Percentiles rank a stretch among this genome's conserved stretches.
Conservation (phyloP, 352 stramenopile genomes). For the Chrysophaeum taylorii region DNA sequence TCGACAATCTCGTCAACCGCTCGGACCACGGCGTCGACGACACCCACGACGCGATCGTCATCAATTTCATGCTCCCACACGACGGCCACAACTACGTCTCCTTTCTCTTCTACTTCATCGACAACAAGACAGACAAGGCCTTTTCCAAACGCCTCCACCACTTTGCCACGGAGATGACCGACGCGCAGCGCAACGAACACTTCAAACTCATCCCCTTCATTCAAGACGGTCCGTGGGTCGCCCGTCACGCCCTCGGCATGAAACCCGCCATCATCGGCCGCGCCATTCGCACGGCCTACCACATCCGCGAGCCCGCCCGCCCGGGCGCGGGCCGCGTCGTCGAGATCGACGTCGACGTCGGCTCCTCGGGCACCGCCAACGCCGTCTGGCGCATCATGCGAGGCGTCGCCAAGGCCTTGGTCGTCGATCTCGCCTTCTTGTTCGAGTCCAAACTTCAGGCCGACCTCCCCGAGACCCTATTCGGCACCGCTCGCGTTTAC, state of each 20-base stretch:
- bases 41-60: too few species aligned
- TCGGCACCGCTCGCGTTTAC: too few species aligned
- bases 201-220: conserved; percentile 96
- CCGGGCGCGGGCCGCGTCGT: conserved; percentile 75
- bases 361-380: conserved; percentile 71
- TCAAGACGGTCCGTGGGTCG: conserved; percentile 90
- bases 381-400: conserved; percentile 46
- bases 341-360: conserved; percentile 88
- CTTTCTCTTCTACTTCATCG: too few species aligned
- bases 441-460: conserved; percentile 46
- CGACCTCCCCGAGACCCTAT: conserved; percentile 44
- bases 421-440: conserved; percentile 57
- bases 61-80: too few species aligned
- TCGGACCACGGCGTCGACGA: too few species aligned
- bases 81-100: too few species aligned
- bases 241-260: conserved; percentile 81
- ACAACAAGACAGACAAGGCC: too few species aligned
- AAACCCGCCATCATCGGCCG: conserved; percentile 84
- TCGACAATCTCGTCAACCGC: too few species aligned
- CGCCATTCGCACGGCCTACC: conserved; percentile 7
- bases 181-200: conserved; percentile 81
- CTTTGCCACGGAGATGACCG: too few species aligned
- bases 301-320: background rate
- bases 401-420: conserved; percentile 48
- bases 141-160: too few species aligned